Percentiles rank a stretch among this genome's conserved stretches.
Evolutionary conservation across 768 basidiomycete genomes (phyloP).

Genomic region (Roridomyces roridus): DNA sequence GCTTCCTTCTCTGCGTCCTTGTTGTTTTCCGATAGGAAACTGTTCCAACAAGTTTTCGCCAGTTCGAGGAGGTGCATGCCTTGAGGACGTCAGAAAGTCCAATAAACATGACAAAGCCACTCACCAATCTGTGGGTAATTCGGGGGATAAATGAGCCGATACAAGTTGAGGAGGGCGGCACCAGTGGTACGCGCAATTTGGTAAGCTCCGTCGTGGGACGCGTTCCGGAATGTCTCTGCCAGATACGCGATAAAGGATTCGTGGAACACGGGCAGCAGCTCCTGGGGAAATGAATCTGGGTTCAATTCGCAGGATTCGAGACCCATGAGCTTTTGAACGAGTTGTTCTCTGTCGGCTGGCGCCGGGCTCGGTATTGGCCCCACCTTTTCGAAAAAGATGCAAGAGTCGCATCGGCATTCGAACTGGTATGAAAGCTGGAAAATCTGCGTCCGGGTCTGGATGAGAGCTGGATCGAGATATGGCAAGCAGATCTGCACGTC

Average conservation of each 20-base stretch:
- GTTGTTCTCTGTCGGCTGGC: slow-evolving; percentile 32
- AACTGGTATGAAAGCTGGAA: slow-evolving; percentile 73
- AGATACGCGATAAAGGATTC: slow-evolving; percentile 63
- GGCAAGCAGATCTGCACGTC: slow-evolving; percentile 67
- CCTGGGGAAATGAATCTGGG: slow-evolving; percentile 42
- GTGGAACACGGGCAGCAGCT: slow-evolving; percentile 52
- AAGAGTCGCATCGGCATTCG: slow-evolving; percentile 65
- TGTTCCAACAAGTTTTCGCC: slow-evolving; percentile 82
- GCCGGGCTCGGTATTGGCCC: slow-evolving; percentile 47
- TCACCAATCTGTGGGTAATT: slow-evolving; percentile 86
- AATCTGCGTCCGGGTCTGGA: slow-evolving; percentile 63
- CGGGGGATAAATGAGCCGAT: slow-evolving; percentile 71
- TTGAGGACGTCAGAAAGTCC: slow-evolving; percentile 31
- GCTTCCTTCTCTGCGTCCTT: slow-evolving; percentile 27
- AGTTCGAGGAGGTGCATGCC: slow-evolving; percentile 80
- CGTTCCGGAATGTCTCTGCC: slow-evolving; percentile 67
- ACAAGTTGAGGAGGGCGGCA: slow-evolving; percentile 65
- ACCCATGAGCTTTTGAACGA: slow-evolving; percentile 41
- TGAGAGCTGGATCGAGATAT: slow-evolving; percentile 79
- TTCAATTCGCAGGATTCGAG: slow-evolving; percentile 37
- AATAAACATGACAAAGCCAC: slow-evolving; percentile 23
- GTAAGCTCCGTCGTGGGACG: slow-evolving; percentile 73
- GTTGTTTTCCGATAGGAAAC: slow-evolving; percentile 41
- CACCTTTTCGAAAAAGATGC: slow-evolving; percentile 48
- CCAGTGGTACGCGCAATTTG: slow-evolving; percentile 59